Evolutionary conservation across 306 rosid species (phyloP).

Genomic region (Dryas octopetala): DNA sequence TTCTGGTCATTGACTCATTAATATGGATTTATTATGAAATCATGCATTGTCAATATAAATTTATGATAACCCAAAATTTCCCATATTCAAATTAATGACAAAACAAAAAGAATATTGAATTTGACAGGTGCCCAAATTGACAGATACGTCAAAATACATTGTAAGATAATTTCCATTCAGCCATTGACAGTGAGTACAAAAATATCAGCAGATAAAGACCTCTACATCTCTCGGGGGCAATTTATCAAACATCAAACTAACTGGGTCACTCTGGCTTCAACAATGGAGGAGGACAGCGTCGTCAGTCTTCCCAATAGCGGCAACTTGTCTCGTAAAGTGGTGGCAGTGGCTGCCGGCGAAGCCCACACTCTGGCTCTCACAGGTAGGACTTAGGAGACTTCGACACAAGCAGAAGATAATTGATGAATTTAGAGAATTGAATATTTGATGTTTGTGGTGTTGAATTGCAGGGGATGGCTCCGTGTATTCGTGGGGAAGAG

Average conservation of each 20-base stretch:
- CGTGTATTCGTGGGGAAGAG: constrained; percentile 91
- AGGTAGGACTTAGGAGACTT: constrained; percentile 19
- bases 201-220: background rate
- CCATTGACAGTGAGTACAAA: background rate
- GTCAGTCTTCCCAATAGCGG: constrained; percentile 10
- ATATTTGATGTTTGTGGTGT: constrained; percentile 14
- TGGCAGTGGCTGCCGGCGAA: constrained; percentile 49
- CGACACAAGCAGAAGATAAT: background rate
- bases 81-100: background rate
- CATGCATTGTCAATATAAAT: background rate
- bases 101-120: background rate
- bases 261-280: background rate
- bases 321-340: constrained; percentile 31
- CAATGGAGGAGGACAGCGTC: constrained; percentile 31
- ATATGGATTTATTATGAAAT: background rate
- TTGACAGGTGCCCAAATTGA: background rate
- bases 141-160: background rate
- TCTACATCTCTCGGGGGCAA: background rate
- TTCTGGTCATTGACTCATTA: no score
- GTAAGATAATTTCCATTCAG: background rate
- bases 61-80: background rate
- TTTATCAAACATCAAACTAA: background rate
- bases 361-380: constrained; percentile 59
- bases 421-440: background rate
- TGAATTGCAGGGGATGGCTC: constrained; percentile 60